Evolutionary conservation across 805 yeast genomes (phyloP).

Genomic region (Kodamaea sagamina): DNA sequence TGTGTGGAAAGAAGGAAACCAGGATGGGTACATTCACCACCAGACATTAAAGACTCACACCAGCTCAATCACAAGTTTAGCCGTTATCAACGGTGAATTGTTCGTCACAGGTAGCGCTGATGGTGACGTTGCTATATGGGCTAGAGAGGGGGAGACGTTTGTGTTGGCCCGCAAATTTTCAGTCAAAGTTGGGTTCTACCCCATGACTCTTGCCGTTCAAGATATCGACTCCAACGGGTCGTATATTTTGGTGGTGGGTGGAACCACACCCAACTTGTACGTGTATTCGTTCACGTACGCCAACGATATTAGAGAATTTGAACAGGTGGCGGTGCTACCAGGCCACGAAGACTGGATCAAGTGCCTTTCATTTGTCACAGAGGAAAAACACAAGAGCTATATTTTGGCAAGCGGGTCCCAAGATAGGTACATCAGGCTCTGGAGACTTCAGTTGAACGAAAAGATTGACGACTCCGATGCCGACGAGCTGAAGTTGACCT

Average conservation of each 20-base stretch:
- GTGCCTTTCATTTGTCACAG: constrained; percentile 60
- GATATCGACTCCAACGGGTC: constrained; percentile 29
- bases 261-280: constrained; percentile 58
- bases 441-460: constrained; percentile 70
- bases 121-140: constrained; percentile 61
- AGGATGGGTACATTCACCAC: constrained; percentile 28
- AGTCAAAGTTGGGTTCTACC: constrained; percentile 51
- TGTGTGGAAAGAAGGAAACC: constrained; percentile 53
- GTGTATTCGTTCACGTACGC: constrained; percentile 48
- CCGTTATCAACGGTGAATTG: constrained; percentile 39
- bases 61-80: constrained; percentile 57
- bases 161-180: constrained; percentile 27
- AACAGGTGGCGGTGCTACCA: constrained; percentile 54
- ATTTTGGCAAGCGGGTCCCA: constrained; percentile 88
- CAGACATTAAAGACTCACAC: constrained; percentile 43
- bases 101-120: constrained; percentile 65
- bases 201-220: constrained; percentile 39
- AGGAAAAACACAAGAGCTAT: constrained; percentile 50
- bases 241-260: constrained; percentile 68
- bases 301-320: constrained; percentile 18
- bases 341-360: constrained; percentile 99
- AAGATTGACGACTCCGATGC: constrained; percentile 52
- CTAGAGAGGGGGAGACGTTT: constrained; percentile 23
- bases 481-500: constrained; percentile 50
- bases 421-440: constrained; percentile 86